These are phyloP conservation scores for Ogataea neopini DNA, from an alignment of 805 yeast genomes.

Conservation along the genomic window DNA sequence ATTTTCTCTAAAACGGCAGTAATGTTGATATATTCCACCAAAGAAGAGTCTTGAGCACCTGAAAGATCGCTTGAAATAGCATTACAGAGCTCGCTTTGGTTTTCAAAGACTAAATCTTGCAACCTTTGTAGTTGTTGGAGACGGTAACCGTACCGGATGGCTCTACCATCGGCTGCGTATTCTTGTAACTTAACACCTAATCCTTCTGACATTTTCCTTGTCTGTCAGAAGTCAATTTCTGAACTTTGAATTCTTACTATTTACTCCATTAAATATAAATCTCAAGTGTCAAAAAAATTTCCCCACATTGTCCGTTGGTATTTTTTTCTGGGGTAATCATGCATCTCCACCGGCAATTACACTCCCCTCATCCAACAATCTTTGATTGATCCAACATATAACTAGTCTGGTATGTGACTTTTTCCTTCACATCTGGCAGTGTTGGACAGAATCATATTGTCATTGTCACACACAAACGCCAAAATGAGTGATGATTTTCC, in stretches of 20 bases:
- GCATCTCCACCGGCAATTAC: slow-evolving; percentile 5
- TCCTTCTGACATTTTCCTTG: not conserved
- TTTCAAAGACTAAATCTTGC: slow-evolving; percentile 11
- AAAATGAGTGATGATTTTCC: slow-evolving; percentile 10
- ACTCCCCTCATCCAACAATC: too few species aligned
- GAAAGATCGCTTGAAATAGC: slow-evolving; percentile 3
- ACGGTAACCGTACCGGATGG: slow-evolving; percentile 11
- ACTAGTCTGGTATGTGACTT: too few species aligned
- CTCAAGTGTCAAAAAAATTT: not conserved
- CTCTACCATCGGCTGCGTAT: slow-evolving; percentile 12
- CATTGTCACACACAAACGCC: too few species aligned
- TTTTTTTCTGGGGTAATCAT: not conserved
- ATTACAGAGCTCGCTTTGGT: slow-evolving; percentile 3
- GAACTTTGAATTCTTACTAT: too few species aligned
- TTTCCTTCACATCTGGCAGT: too few species aligned
- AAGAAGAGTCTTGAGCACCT: not conserved
- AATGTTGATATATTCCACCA: slow-evolving; percentile 2
- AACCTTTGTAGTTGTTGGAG: slow-evolving; percentile 9
- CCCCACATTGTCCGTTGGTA: slow-evolving; percentile 5
- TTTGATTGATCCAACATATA: too few species aligned
- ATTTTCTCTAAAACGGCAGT: slow-evolving; percentile 7
- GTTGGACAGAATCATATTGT: too few species aligned
- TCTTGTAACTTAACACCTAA: slow-evolving; percentile 4
- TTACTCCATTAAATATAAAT: not conserved
- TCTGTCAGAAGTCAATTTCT: too few species aligned